These are phyloP conservation scores for Triticum urartu DNA, from an alignment of 176 grass and related monocot genomes.

Conservation along the genomic window DNA sequence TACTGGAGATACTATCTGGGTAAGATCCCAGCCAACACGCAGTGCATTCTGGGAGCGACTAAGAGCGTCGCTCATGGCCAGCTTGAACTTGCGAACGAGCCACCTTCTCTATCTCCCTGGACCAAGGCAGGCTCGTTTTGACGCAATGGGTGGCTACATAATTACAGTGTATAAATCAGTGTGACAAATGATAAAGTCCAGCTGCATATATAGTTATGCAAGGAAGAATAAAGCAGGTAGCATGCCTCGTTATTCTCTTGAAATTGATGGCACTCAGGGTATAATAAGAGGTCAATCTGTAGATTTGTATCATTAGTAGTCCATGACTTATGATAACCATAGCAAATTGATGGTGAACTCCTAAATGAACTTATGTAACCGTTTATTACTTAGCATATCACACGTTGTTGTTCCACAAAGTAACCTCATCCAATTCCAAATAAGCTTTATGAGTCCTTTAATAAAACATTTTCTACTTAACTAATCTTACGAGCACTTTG, in stretches of 20 bases:
- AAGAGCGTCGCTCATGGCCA: too few species aligned
- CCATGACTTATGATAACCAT: neutral
- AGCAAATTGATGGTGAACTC: neutral
- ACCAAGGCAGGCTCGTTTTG: conserved; percentile 27
- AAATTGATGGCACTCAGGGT: neutral
- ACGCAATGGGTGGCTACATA: conserved; percentile 56
- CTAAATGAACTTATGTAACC: neutral
- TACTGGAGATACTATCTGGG: too few species aligned
- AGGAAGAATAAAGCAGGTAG: too few species aligned
- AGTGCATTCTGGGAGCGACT: too few species aligned
- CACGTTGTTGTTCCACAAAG: neutral
- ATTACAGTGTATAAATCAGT: conserved; percentile 27
- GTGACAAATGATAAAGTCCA: conserved; percentile 14
- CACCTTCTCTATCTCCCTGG: too few species aligned
- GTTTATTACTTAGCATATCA: too few species aligned
- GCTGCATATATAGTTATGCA: too few species aligned
- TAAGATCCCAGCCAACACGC: too few species aligned
- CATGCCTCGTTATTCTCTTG: neutral
- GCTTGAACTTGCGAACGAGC: too few species aligned
- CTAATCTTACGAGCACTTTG: neutral
- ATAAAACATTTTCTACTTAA: neutral
- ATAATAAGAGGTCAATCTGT: neutral
- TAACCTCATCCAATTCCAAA: neutral
- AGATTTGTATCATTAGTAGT: neutral
- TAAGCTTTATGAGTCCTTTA: neutral